Evolutionary conservation across 73 alveolate genomes (phyloP).

Genomic region (Breviolum minutum): DNA sequence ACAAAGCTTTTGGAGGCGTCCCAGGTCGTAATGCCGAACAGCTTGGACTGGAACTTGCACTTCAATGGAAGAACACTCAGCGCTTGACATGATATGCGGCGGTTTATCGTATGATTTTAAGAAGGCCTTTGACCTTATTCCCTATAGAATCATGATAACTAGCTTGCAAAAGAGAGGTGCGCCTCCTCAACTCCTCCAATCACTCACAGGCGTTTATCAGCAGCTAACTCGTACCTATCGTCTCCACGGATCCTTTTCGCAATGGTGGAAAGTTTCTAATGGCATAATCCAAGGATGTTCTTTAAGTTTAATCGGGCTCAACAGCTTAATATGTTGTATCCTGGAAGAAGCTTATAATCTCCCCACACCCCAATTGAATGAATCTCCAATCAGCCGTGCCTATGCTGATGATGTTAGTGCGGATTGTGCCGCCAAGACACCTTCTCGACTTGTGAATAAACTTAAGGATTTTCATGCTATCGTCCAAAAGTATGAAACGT

Average conservation of each 20-base stretch:
- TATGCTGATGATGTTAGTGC: neutral
- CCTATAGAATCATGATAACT: neutral
- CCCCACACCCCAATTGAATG: neutral
- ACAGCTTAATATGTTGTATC: neutral
- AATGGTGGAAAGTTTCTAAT: neutral
- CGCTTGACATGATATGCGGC: neutral
- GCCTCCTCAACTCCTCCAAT: neutral
- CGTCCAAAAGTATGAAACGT: neutral
- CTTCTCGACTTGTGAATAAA: neutral
- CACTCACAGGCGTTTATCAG: neutral
- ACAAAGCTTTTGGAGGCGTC: neutral
- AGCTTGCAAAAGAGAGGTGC: neutral
- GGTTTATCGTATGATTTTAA: neutral
- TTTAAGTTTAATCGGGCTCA: constrained; percentile 1
- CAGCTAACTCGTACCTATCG: neutral
- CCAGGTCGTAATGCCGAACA: constrained; percentile 4
- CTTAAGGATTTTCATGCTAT: neutral
- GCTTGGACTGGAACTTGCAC: neutral
- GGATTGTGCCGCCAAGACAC: neutral
- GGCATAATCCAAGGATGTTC: constrained; percentile 46
- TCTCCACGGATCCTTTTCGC: neutral
- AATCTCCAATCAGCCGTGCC: neutral
- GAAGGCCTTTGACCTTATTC: constrained; percentile 23
- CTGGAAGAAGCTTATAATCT: neutral
- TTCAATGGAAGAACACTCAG: neutral